Percentiles rank a stretch among this genome's conserved stretches.
These are phyloP conservation scores for Aspergillus alliaceus DNA, from an alignment of 2,329 filamentous ascomycete species.

Conservation along the genomic window DNA sequence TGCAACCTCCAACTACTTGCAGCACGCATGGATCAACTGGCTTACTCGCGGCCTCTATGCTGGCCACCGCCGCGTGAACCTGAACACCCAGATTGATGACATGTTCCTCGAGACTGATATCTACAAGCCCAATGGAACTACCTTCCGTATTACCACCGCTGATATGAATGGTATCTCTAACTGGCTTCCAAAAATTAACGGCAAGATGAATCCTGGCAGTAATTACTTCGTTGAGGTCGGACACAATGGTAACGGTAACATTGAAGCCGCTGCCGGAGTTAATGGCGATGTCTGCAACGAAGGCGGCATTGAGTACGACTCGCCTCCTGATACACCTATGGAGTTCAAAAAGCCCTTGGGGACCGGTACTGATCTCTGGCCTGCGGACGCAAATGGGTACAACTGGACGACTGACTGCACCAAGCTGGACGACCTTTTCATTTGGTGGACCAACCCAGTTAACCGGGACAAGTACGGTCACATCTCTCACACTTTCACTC, in stretches of 20 bases:
- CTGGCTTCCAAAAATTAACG: conserved; percentile 44
- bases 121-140: conserved; percentile 49
- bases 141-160: conserved; percentile 50
- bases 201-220: conserved; percentile 53
- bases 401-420: conserved; percentile 53
- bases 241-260: conserved; percentile 58
- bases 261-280: conserved; percentile 35
- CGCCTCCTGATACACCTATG: conserved; percentile 47
- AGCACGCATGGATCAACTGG: conserved; percentile 65
- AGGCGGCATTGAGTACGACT: conserved; percentile 48
- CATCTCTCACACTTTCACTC: conserved; percentile 64
- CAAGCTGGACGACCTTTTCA: conserved; percentile 50
- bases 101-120: conserved; percentile 58
- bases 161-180: conserved; percentile 50
- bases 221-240: conserved; percentile 55
- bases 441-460: conserved; percentile 53
- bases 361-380: conserved; percentile 53
- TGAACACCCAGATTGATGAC: conserved; percentile 62
- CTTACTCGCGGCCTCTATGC: conserved; percentile 58
- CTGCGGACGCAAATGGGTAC: conserved; percentile 45
- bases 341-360: conserved; percentile 54
- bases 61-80: conserved; percentile 56
- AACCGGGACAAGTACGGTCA: conserved; percentile 58
- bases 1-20: conserved; percentile 56
- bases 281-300: conserved; percentile 29